Evolutionary conservation across 306 rosid species (phyloP), one percentile per base, ranked within the genome.

Genomic region (Mimosa bimucronata): DNA sequence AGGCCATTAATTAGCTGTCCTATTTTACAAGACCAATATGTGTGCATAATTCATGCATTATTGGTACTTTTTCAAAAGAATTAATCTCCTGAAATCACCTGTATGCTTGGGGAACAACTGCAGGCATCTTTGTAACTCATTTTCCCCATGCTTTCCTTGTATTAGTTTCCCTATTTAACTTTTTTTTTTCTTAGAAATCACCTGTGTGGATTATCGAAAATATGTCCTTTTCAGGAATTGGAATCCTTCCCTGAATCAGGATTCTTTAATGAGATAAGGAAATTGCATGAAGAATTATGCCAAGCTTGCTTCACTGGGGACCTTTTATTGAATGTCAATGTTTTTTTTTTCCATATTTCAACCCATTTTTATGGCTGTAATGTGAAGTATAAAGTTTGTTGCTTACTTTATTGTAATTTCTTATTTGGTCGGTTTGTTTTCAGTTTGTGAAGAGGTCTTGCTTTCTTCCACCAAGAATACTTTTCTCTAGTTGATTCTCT

Each of bases 71-170:
- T 87, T 25, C 72, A 82, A 83, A 76, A 77, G 48, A 83, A 83
- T 66, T 85, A 86, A 71, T 85, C 91, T 40, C 58, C 82, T 68
- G 92, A 92, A 82, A 85, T 86, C 75, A 84, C 66, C 46, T 79
- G 76, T 74, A 89, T 91, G 86, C 89, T 94, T 44, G 97, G 98
- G 25, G 97, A 89, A 83, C 98, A 94, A 71, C 93, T 92, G 77
- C 97, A 94, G 91, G 98, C 88, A 76, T 77, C 66, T 82, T 28
- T 79, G 15, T 66, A 60, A 8, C 68, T 44, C 48, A n/a, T n/a
- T n/a, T n/a, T n/a, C n/a, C n/a, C n/a, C n/a, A n/a, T n/a, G n/a
- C n/a, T n/a, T n/a, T n/a, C n/a, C n/a, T n/a, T n/a, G n/a, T n/a
- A n/a, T n/a, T n/a, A n/a, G n/a, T n/a, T n/a, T n/a, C n/a, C n/a